Conservation (phyloP, 1,139 yeast genomes). For the Hansenula sp. region DNA sequence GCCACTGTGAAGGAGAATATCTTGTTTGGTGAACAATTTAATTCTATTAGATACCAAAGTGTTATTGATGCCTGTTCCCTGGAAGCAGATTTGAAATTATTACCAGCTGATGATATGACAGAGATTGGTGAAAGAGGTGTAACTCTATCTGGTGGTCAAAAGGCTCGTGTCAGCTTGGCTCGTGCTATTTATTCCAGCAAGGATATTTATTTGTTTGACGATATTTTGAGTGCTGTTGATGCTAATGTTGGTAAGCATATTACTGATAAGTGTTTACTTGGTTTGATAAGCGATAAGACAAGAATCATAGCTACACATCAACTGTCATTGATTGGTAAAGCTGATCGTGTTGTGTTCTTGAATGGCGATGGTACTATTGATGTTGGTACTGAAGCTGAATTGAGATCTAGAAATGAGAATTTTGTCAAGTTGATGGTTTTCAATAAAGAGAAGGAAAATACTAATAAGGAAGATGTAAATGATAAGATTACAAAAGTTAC, state of each 20-base stretch:
- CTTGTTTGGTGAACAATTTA: conserved; percentile 59
- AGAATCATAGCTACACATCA: conserved; percentile 84
- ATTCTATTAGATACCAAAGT: conserved; percentile 46
- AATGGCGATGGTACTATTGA: conserved; percentile 58
- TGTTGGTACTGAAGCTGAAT: conserved; percentile 48
- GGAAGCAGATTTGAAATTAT: conserved; percentile 56
- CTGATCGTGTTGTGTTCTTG: conserved; percentile 64
- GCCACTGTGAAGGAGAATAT: conserved; percentile 75
- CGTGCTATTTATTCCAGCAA: conserved; percentile 71
- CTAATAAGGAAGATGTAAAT: conserved; percentile 23
- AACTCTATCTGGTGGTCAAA: conserved; percentile 88
- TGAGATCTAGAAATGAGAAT: conserved; percentile 37
- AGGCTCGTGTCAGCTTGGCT: conserved; percentile 69
- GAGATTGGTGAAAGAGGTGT: conserved; percentile 92
- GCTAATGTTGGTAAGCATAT: conserved; percentile 83
- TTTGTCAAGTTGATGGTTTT: conserved; percentile 48
- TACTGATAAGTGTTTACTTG: conserved; percentile 63
- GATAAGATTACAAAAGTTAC: conserved; percentile 19
- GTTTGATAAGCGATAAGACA: conserved; percentile 53
- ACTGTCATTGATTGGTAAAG: conserved; percentile 57
- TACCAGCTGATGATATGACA: conserved; percentile 78
- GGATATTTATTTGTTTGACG: conserved; percentile 72
- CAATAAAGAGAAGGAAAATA: conserved; percentile 29
- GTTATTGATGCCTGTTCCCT: conserved; percentile 64
- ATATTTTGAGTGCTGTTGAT: conserved; percentile 86